phyloP scores from a whole-genome alignment of 129 eudicot genomes.

The Chrysanthemum lavandulifolium region DNA sequence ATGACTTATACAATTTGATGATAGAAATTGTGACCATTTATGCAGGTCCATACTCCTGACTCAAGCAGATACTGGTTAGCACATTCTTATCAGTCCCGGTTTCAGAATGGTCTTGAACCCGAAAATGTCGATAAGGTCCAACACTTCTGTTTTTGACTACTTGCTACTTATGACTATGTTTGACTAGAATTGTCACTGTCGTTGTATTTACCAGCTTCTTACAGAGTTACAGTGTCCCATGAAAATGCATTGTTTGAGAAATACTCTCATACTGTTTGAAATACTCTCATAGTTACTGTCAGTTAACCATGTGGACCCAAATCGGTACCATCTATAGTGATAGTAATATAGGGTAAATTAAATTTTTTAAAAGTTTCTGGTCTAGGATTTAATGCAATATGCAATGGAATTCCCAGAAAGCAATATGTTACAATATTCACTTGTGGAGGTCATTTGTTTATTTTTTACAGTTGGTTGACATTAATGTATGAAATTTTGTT shows the following conservation, averaged over 20 bases:
- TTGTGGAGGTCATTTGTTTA: neutral
- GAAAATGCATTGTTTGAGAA: neutral
- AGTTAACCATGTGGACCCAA: no score
- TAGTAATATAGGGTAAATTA: no score
- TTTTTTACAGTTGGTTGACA: neutral
- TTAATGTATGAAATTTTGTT: constrained; percentile 21
- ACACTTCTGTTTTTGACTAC: neutral
- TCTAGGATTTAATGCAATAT: no score
- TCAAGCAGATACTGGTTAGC: constrained; percentile 98
- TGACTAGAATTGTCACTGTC: neutral
- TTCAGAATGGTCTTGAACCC: constrained; percentile 84
- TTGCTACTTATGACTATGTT: constrained; percentile 17
- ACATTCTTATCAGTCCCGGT: constrained; percentile 70
- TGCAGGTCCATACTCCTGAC: constrained; percentile 94
- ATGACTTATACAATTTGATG: neutral
- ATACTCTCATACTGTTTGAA: no score
- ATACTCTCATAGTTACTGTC: no score
- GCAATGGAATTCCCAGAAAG: no score
- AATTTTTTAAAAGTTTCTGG: no score
- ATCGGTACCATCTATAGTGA: no score
- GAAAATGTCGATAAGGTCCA: constrained; percentile 92
- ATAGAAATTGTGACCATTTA: constrained; percentile 1
- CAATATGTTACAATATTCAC: no score
- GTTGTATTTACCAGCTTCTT: neutral
- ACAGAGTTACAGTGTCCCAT: neutral